Evolutionary conservation across 139 green algal species (phyloP), one percentile per base, ranked within the genome.

Genomic region (Diplosphaera chodatii): DNA sequence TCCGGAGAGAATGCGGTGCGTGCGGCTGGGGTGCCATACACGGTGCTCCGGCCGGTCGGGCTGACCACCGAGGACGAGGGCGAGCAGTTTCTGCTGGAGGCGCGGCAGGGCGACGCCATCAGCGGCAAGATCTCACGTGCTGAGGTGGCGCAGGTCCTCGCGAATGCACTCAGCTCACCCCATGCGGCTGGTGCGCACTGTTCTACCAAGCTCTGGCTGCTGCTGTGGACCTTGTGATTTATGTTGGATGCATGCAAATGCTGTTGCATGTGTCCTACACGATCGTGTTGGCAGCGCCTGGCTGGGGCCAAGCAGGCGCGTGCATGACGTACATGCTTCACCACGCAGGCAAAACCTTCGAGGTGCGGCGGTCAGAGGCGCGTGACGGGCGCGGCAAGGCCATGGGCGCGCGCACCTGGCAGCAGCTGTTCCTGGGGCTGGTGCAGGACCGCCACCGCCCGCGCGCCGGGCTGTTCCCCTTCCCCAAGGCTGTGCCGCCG

Each of bases 21-120:
- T 1, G 68, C 66, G 33, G 74, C 66, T 21, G 87, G 88, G 0
- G 74, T 92, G 41, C 75, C 88, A 6, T 97, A 96, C 80, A 75
- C 72, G 4, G 77, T 97, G 40, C 74, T 97, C 32, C 78, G 92
- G 32, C 78, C 79, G 27, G 93, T 83, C 33, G 75, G 75, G 48
- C 62, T 80, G 55, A 73, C 75, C 16, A 63, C n/a, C 10, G 75
- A 81, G 56, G 55, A 74, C 1, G 71, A 80, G 69, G 71, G 56
- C 6, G 64, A n/a, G 73, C 59, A 79, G 1, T 78, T 74, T 32
- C 63, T 89, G 68, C 33, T 93, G 31, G 85, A 95, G 70, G 82
- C 79, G 0, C 67, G 81, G 63, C 85, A 92, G 73, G 91, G 91
- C 5, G 91, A 97, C 76, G 63, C 37, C 68, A 90, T 93, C 65